Base-by-base conservation (phyloP, 129 eudicot species). In the Flaveria robusta region DNA sequence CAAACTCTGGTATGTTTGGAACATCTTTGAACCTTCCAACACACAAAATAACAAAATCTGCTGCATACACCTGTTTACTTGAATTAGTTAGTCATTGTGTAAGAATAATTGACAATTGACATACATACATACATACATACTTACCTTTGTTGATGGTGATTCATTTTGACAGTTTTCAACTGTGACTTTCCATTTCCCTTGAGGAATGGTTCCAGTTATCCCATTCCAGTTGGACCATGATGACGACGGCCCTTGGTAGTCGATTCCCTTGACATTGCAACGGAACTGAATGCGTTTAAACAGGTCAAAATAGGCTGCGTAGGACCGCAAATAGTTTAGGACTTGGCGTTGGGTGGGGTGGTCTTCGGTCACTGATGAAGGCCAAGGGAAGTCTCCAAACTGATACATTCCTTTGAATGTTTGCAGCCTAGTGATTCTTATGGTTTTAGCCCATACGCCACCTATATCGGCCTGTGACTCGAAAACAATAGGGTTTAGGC, bases 341-440 rank as follows among this genome's bases (percentile, higher is more conserved):
- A 92, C 72, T 64, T 85, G 79, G 11, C 71, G 3, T 29, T 79
- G 85, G 27, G 56, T 13, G 6, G 97, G 96, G 20, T 67, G 87
- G 37, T 43, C 69, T 5, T 78, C 66, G 1, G 74, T 55, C 1
- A 85, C 91, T 0, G 83, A 77, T 62, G 81, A 9, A 42, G 92
- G 92, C 97, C 97, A 91, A 0, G 93, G 90, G 45, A 69, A 84
- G 81, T 92, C 97, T 0, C 85, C 63, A 68, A 92, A 92, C 77
- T 86, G 88, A 34, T 71, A 92, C 65, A 46, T 0, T 0, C 27
- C 43, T 71, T 81, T 89, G 5, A 85, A 75, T 10, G 75, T 82
- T 67, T 92, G 96, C n/a, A 89, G 89, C 76, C 37, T 85, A 0
- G 96, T 89, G 29, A 74, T 62, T 54, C 68, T 68, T 13, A 89